Evolutionary conservation across 2,329 filamentous ascomycete genomes (phyloP).

Genomic region (Verticillium longisporum): DNA sequence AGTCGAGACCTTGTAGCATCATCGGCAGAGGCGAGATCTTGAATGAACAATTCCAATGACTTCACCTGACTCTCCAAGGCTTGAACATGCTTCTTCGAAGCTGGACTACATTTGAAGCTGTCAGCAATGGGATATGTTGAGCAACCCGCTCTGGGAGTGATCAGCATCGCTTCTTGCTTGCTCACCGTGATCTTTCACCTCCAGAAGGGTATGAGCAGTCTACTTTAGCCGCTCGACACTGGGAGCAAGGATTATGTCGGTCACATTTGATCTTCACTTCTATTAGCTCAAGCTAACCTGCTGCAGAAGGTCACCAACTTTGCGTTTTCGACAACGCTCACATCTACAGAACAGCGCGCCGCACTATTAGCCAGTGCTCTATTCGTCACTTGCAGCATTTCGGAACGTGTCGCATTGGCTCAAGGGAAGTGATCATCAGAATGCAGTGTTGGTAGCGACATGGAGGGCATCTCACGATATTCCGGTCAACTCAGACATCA

Average conservation of each 20-base stretch:
- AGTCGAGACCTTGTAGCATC: constrained; percentile 26
- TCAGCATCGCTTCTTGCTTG: no score
- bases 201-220: constrained; percentile 32
- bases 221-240: constrained; percentile 34
- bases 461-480: constrained; percentile 22
- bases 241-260: constrained; percentile 40
- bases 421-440: background rate
- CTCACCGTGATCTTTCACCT: constrained; percentile 34
- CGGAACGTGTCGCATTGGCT: background rate
- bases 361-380: background rate
- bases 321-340: constrained; percentile 34
- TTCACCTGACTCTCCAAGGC: constrained; percentile 39
- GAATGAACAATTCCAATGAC: constrained; percentile 36
- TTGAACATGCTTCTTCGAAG: constrained; percentile 37
- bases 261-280: constrained; percentile 42
- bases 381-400: no score
- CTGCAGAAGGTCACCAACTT: constrained; percentile 20
- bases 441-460: background rate
- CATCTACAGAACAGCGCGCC: constrained; percentile 20
- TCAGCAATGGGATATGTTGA: background rate
- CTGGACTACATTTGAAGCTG: constrained; percentile 23
- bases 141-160: no score
- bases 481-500: constrained; percentile 25
- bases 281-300: constrained; percentile 16
- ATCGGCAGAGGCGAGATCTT: constrained; percentile 33